Conservation (phyloP, 192 early-diverging fungal genomes). For the Coemansia sp. region DNA sequence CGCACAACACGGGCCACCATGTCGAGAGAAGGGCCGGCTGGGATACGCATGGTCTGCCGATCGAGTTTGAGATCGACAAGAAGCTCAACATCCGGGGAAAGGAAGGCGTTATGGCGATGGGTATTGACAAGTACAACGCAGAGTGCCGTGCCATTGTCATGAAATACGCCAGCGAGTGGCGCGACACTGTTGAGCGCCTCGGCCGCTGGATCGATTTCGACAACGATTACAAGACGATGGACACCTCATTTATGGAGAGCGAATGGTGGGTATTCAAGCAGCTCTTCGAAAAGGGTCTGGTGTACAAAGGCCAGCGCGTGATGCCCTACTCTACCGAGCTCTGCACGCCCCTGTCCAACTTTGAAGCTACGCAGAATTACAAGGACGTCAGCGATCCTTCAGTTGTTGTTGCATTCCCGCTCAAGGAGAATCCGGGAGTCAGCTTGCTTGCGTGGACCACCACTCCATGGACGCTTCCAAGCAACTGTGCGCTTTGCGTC, state of each 20-base stretch:
- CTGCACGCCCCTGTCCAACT: slow-evolving; percentile 92
- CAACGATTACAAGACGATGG: slow-evolving; percentile 99
- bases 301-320: slow-evolving; percentile 90
- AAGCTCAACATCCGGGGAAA: slow-evolving; percentile 69
- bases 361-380: slow-evolving; percentile 95
- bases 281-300: slow-evolving; percentile 90
- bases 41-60: slow-evolving; percentile 77
- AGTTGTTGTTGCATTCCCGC: slow-evolving; percentile 91
- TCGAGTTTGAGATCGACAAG: slow-evolving; percentile 98
- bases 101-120: slow-evolving; percentile 88
- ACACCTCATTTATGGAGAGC: slow-evolving; percentile 96
- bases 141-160: slow-evolving; percentile 98
- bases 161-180: slow-evolving; percentile 92
- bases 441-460: slow-evolving; percentile 96
- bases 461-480: slow-evolving; percentile 98
- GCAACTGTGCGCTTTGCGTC: slow-evolving; percentile 92
- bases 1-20: slow-evolving; percentile 91
- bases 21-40: slow-evolving; percentile 98
- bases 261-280: slow-evolving; percentile 99
- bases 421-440: slow-evolving; percentile 75
- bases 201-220: slow-evolving; percentile 99
- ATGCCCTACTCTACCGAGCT: slow-evolving; percentile 98
- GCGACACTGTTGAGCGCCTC: slow-evolving; percentile 88
- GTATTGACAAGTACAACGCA: slow-evolving; percentile 95
- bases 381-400: slow-evolving; percentile 97